Percentiles rank a stretch among this genome's conserved stretches.
Evolutionary conservation across 768 basidiomycete species (phyloP).

Genomic region (Hygrocybe coccinea): DNA sequence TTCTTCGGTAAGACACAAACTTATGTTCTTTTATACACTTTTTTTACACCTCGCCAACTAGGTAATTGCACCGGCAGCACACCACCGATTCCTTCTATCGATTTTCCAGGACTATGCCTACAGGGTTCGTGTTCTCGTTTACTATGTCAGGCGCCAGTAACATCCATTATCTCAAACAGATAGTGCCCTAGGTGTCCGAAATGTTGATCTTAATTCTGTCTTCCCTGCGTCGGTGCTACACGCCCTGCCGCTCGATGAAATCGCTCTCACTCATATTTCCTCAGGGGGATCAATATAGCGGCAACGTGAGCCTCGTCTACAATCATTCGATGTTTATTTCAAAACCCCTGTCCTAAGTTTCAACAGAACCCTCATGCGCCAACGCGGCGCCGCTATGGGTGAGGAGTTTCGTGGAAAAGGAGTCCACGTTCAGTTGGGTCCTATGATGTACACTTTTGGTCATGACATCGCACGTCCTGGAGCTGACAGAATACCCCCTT

Average conservation of each 20-base stretch:
- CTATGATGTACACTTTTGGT: conserved; percentile 55
- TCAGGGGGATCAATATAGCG: conserved; percentile 77
- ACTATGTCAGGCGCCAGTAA: not conserved
- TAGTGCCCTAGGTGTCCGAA: conserved; percentile 4
- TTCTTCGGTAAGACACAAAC: not conserved
- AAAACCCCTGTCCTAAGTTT: conserved; percentile 40
- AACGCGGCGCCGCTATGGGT: conserved; percentile 78
- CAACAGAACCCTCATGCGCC: conserved; percentile 72
- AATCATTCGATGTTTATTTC: not conserved
- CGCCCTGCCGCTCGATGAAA: no score
- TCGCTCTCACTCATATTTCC: conserved; percentile 42
- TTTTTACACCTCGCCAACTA: not conserved
- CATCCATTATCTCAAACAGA: not conserved
- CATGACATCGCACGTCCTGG: not conserved
- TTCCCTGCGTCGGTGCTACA: conserved; percentile 2
- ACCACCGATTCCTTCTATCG: not conserved
- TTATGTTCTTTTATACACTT: not conserved
- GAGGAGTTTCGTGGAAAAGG: conserved; percentile 80
- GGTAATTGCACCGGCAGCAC: conserved; percentile 6
- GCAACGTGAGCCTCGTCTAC: conserved; percentile 53
- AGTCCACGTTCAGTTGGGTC: conserved; percentile 69
- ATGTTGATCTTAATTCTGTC: conserved; percentile 2
- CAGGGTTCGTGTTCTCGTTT: not conserved
- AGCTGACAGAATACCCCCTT: not conserved
- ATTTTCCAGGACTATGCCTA: conserved; percentile 3